These are phyloP conservation scores for Glebionis coronaria DNA, from an alignment of 129 eudicot genomes.

Conservation along the genomic window DNA sequence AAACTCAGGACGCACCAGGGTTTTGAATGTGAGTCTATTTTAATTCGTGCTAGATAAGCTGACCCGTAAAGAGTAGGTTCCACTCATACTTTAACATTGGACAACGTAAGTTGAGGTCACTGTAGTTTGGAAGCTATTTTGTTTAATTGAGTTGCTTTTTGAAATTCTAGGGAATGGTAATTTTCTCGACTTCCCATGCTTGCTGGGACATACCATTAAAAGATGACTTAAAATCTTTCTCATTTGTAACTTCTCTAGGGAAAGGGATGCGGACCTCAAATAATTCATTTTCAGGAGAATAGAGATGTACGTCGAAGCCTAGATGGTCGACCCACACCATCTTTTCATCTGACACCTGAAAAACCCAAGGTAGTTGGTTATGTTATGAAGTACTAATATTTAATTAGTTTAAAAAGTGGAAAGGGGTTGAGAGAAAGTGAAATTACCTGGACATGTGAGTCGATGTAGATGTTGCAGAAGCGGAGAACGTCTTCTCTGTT, in stretches of 20 bases:
- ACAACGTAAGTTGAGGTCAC: constrained; percentile 18
- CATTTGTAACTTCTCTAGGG: constrained; percentile 86
- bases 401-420: not conserved
- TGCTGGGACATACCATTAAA: constrained; percentile 92
- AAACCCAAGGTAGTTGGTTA: not conserved
- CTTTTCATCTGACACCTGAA: constrained; percentile 74
- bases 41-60: not conserved
- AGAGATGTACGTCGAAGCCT: constrained; percentile 81
- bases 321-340: constrained; percentile 92
- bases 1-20: constrained; percentile 3
- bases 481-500: constrained; percentile 82
- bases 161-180: constrained; percentile 47
- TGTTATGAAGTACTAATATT: too few relatives aligned
- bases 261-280: constrained; percentile 88
- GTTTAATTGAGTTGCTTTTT: constrained; percentile 68
- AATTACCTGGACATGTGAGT: constrained; percentile 78
- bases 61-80: too few relatives aligned
- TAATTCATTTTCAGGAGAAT: constrained; percentile 56
- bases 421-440: too few relatives aligned
- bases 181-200: constrained; percentile 97
- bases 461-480: constrained; percentile 69
- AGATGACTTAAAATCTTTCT: constrained; percentile 83
- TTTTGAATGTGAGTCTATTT: not conserved
- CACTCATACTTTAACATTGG: not conserved
- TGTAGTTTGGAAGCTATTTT: constrained; percentile 39